A percentile compares a stretch with the other conserved stretches of the same genome.
These are phyloP conservation scores for Ceratobasidium sp. DNA, from an alignment of 1,284 basidiomycete species.

Conservation along the genomic window DNA sequence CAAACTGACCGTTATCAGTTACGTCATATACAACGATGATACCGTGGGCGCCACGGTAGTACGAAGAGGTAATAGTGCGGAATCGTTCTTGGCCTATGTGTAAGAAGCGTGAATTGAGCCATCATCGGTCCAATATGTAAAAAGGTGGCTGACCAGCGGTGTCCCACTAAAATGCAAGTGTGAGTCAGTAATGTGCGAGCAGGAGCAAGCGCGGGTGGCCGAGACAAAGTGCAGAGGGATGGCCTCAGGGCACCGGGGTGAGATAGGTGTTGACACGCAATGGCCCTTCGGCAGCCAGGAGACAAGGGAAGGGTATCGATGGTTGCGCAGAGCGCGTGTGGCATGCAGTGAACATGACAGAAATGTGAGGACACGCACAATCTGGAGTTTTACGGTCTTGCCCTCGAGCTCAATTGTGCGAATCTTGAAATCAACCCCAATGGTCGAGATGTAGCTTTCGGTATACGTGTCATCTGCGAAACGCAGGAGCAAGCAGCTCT, in stretches of 20 bases:
- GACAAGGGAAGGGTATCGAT: slow-evolving; percentile 25
- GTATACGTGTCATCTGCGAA: slow-evolving; percentile 99
- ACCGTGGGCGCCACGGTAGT: slow-evolving; percentile 95
- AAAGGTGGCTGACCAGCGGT: slow-evolving; percentile 70
- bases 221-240: background rate
- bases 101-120: slow-evolving; percentile 9
- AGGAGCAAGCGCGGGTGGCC: slow-evolving; percentile 36
- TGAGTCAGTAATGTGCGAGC: slow-evolving; percentile 42
- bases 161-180: slow-evolving; percentile 75
- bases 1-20: slow-evolving; percentile 86
- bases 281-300: slow-evolving; percentile 4
- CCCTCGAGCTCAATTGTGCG: slow-evolving; percentile 99
- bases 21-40: slow-evolving; percentile 99
- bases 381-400: slow-evolving; percentile 99
- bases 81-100: slow-evolving; percentile 88
- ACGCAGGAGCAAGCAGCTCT: slow-evolving; percentile 97
- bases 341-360: background rate
- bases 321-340: slow-evolving; percentile 18
- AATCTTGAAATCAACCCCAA: slow-evolving; percentile 99
- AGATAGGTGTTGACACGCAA: background rate
- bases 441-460: slow-evolving; percentile 98
- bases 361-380: slow-evolving; percentile 67
- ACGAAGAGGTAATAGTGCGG: slow-evolving; percentile 96
- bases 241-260: slow-evolving; percentile 31
- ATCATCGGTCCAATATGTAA: background rate